phyloP scores from a whole-genome alignment of 2,329 filamentous ascomycete species.

The Emmonsiellopsis sp. region DNA sequence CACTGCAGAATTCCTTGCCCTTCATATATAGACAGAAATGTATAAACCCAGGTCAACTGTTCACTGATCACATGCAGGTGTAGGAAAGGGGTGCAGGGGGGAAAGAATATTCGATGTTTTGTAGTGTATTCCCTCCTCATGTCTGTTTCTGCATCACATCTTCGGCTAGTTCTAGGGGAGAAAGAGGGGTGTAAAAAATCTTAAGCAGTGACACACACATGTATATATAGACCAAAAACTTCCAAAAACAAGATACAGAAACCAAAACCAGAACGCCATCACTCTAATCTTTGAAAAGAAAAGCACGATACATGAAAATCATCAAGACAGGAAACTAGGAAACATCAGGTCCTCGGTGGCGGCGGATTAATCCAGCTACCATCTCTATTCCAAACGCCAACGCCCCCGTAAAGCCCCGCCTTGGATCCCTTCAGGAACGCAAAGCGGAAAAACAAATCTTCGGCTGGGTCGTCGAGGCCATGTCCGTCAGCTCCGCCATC shows the following conservation, averaged over 20 bases:
- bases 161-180: no score
- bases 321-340: background rate
- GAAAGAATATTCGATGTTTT: no score
- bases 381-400: constrained; percentile 28
- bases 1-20: no score
- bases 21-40: no score
- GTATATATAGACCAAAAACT: no score
- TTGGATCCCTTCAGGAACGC: constrained; percentile 36
- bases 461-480: constrained; percentile 21
- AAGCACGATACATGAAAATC: background rate
- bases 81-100: no score
- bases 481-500: background rate
- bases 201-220: no score
- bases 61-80: no score
- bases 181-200: no score
- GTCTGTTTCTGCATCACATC: no score
- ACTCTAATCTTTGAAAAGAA: background rate
- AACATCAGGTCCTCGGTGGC: constrained; percentile 9
- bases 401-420: constrained; percentile 29
- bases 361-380: constrained; percentile 13
- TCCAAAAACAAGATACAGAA: background rate
- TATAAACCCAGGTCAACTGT: no score
- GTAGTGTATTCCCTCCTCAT: no score
- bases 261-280: background rate
- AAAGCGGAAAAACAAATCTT: constrained; percentile 39